Base-by-base conservation (phyloP, 192 early-diverging fungal species). In the Rhizoclosmatium sp. region DNA sequence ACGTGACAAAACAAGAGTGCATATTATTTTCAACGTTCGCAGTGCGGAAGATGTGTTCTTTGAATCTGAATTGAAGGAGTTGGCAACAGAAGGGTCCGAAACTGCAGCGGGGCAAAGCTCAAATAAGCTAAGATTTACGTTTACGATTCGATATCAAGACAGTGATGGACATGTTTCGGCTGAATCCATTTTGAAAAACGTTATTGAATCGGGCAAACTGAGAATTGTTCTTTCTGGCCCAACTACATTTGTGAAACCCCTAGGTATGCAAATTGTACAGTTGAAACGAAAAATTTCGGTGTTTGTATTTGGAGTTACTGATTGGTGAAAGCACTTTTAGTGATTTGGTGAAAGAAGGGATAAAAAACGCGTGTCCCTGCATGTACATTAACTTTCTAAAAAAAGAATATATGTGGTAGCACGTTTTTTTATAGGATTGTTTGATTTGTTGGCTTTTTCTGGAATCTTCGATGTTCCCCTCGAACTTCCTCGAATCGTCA, bases 51-150 rank as follows among this genome's bases (percentile, higher is more conserved):
- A 68, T n/a, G 39, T 47, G 19, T 68, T 68, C 23, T 42, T 68
- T 2, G 66, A 68, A 47, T 3, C n/a, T 9, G 46, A 40, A 14
- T 68, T 68, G 66, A 5, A 68, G 46, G 66, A 62, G 60, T 31
- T 62, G 60, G 60, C 54, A 14, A n/a, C 54, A 31, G 31, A 31
- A 31, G 31, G 31, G 31, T 31, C 31, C 31, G 31, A 31, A 31
- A 31, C 31, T 31, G 31, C 31, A 31, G 31, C 31, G 31, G 0
- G 31, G 54, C 54, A 56, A 56, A 14, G 19, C 19, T n/a, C 54
- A 9, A 56, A n/a, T 56, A 19, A 39, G 21, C 40, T 65, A 19
- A 39, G 62, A 31, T 65, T 3, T 65, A 39, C 19, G 40, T 31
- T 65, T 31, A 31, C 31, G 31, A 31, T 31, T 31, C 31, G 31